Base-by-base conservation (phyloP, 202 grass and related monocot genomes). In the Brachypodium distachyon region DNA sequence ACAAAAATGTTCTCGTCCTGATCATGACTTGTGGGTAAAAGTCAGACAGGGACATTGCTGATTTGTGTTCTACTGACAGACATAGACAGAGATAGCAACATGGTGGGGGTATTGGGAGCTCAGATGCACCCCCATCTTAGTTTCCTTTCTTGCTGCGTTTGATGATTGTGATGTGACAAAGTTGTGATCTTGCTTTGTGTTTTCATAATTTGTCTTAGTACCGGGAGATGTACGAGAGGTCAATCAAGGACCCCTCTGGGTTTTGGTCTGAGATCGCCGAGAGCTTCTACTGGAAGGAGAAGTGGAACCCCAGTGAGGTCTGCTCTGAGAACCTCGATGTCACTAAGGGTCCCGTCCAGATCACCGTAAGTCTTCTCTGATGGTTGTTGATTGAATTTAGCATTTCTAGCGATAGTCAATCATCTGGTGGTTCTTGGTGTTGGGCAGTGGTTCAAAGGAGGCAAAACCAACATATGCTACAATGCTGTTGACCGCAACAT, bases 191-290 rank as follows among this genome's bases (percentile, higher is more conserved):
- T 49, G 25, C 12, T 61, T 4, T 61, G 51, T 55, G 62, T 46
- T 36, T 61, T 12, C 31, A 64, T 80, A 29, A 23, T 12, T 29
- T 47, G 4, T 8, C 48, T 63, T 75, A 97, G 94, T 91, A 97
- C 59, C 77, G 64, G 34, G 68, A 93, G 66, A 91, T 97, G 94
- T 93, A 97, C 68, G 78, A 83, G 83, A 93, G 87, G 72, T 97
- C 90, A 9, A 82, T 97, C 47, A 85, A 85, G n/a, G 86, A 93
- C 64, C 94, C 94, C 18, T 71, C 86, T 2, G 86, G 86, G 29
- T 97, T 97, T 76, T 97, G 94, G 94, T 89, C 90, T 1, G 88
- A 93, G 88, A 85, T 97, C 36, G 94, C 90, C 23, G 64, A 83
- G 11, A 70, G 83, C 52, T 97, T 97, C 68, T 97, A 87, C 81